Evolutionary conservation across 495 filamentous ascomycete genomes (phyloP).

Genomic region (Xylaria longipes): DNA sequence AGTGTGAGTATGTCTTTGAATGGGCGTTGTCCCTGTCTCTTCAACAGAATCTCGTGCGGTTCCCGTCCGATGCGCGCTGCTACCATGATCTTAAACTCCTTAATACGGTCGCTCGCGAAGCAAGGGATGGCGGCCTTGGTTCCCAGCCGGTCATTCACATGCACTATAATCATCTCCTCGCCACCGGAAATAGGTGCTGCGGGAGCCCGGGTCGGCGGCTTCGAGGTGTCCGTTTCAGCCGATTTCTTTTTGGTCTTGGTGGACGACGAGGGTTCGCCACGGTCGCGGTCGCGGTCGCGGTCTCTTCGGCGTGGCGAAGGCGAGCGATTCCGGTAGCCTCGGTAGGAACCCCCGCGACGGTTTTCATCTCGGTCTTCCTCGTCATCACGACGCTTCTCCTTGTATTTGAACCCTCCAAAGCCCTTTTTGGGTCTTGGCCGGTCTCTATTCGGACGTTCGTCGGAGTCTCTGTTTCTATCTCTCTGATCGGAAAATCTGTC

Average conservation of each 20-base stretch:
- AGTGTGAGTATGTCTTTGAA: conserved; percentile 89
- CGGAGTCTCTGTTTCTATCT: conserved; percentile 26
- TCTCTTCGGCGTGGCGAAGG: conserved; percentile 45
- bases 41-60: conserved; percentile 88
- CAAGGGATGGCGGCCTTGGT: conserved; percentile 91
- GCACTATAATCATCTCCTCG: conserved; percentile 89
- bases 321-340: conserved; percentile 62
- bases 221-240: conserved; percentile 36
- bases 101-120: conserved; percentile 78
- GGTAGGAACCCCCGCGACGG: conserved; percentile 46
- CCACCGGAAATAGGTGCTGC: conserved; percentile 42
- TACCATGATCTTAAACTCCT: conserved; percentile 88
- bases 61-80: conserved; percentile 85
- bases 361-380: conserved; percentile 56
- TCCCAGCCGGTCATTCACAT: conserved; percentile 89
- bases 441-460: conserved; percentile 31
- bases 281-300: conserved; percentile 40
- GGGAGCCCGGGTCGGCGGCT: conserved; percentile 37
- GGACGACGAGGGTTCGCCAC: conserved; percentile 32
- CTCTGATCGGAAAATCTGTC: conserved; percentile 27
- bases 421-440: conserved; percentile 45
- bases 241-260: conserved; percentile 36
- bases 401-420: conserved; percentile 69
- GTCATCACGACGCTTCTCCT: conserved; percentile 64
- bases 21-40: conserved; percentile 87